Evolutionary conservation across 1,284 basidiomycete species (phyloP).

Genomic region (Pseudozyma hubeiensis): DNA sequence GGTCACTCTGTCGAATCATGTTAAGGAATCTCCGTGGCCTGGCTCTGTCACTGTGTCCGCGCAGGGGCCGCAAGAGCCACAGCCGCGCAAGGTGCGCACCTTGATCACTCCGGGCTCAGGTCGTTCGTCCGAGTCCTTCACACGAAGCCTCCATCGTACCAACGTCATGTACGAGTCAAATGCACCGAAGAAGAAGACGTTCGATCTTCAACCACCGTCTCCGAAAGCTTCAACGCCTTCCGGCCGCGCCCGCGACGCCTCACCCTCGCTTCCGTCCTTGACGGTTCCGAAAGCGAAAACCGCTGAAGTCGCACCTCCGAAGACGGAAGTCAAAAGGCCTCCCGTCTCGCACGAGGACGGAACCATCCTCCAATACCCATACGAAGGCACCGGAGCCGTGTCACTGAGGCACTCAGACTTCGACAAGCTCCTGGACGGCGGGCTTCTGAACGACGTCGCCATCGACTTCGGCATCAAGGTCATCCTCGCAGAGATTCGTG

Average conservation of each 20-base stretch:
- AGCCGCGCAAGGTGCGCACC: slow-evolving; percentile 6
- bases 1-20: background rate
- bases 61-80: background rate
- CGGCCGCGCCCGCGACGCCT: background rate
- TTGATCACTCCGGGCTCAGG: slow-evolving; percentile 23
- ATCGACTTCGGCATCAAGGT: slow-evolving; percentile 95
- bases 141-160: background rate
- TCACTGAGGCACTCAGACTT: slow-evolving; percentile 50
- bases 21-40: slow-evolving; percentile 5
- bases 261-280: slow-evolving; percentile 7
- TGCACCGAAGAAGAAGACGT: slow-evolving; percentile 17
- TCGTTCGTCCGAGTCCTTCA: background rate
- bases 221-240: no score
- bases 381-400: slow-evolving; percentile 53
- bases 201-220: slow-evolving; percentile 29
- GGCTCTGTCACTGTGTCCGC: background rate
- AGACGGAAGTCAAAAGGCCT: slow-evolving; percentile 6
- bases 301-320: background rate
- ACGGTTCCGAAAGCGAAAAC: slow-evolving; percentile 7
- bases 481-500: slow-evolving; percentile 67
- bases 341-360: background rate
- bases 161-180: background rate
- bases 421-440: slow-evolving; percentile 53
- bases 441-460: slow-evolving; percentile 85
- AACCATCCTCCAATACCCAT: slow-evolving; percentile 51